phyloP scores from a whole-genome alignment of 805 yeast species.

The Candida chilensis region DNA sequence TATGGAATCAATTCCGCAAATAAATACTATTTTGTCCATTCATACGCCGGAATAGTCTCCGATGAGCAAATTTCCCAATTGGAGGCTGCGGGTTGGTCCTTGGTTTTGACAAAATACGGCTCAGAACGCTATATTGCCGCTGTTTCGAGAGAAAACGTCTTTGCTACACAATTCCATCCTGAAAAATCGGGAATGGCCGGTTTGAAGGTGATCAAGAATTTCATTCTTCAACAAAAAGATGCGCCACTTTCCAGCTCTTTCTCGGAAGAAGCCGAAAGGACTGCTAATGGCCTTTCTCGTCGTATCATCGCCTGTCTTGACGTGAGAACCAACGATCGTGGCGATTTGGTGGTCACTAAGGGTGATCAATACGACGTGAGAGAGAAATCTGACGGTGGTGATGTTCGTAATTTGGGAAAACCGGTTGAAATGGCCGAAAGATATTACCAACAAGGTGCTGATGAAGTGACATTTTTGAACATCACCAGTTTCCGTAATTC shows the following conservation, averaged over 20 bases:
- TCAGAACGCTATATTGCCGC: slow-evolving; percentile 80
- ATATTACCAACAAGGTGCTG: slow-evolving; percentile 93
- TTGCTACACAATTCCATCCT: slow-evolving; percentile 99
- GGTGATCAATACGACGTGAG: slow-evolving; percentile 98
- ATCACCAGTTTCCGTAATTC: slow-evolving; percentile 94
- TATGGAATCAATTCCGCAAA: slow-evolving; percentile 58
- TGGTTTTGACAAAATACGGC: slow-evolving; percentile 69
- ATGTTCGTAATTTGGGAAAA: slow-evolving; percentile 89
- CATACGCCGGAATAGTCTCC: slow-evolving; percentile 71
- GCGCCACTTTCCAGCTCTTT: slow-evolving; percentile 8
- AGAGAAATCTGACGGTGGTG: slow-evolving; percentile 46
- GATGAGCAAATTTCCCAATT: slow-evolving; percentile 20
- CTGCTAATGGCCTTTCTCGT: slow-evolving; percentile 65
- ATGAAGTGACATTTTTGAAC: slow-evolving; percentile 89
- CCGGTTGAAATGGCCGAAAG: slow-evolving; percentile 91
- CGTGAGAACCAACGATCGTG: slow-evolving; percentile 90
- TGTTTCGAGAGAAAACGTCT: slow-evolving; percentile 61
- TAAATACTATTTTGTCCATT: slow-evolving; percentile 92
- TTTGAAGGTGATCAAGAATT: slow-evolving; percentile 61
- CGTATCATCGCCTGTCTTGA: slow-evolving; percentile 95
- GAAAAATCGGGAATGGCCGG: slow-evolving; percentile 96
- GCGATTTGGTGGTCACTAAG: slow-evolving; percentile 95
- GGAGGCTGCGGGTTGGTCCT: slow-evolving; percentile 49
- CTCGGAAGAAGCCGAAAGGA: slow-evolving; percentile 8
- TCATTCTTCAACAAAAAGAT: slow-evolving; percentile 41